phyloP scores from a whole-genome alignment of 106 monocot species.

The Dendrobium catenatum region DNA sequence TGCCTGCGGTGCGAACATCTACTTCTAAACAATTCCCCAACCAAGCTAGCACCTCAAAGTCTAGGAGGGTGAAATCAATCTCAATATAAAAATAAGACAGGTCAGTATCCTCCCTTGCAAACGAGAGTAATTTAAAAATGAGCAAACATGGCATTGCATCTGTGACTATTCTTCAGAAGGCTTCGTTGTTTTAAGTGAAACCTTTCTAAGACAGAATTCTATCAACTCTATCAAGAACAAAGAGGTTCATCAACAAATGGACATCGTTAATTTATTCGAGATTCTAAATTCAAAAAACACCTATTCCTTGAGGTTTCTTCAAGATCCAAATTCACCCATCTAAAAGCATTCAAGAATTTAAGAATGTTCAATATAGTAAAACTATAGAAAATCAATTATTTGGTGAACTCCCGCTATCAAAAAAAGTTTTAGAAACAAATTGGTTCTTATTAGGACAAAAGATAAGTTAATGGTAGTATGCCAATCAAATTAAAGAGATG shows the following conservation, averaged over 20 bases:
- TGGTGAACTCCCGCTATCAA: slow-evolving; percentile 1
- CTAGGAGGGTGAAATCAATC: neutral
- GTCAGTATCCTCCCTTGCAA: neutral
- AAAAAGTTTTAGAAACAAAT: slow-evolving; percentile 11
- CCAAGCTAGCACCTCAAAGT: too few species aligned
- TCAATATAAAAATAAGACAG: slow-evolving; percentile 7
- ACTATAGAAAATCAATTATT: slow-evolving; percentile 2
- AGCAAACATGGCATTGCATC: neutral
- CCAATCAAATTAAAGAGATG: slow-evolving; percentile 4
- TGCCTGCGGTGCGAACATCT: too few species aligned
- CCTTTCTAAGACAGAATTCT: slow-evolving; percentile 13
- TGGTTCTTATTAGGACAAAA: slow-evolving; percentile 14
- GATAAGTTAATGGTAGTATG: slow-evolving; percentile 1
- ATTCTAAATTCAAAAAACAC: slow-evolving; percentile 24
- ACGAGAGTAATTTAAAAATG: too few species aligned
- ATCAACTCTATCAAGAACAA: neutral
- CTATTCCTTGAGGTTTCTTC: slow-evolving; percentile 20
- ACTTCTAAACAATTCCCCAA: too few species aligned
- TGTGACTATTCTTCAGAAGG: slow-evolving; percentile 19
- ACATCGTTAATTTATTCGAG: slow-evolving; percentile 18
- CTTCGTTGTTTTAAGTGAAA: slow-evolving; percentile 23
- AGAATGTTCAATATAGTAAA: slow-evolving; percentile 1
- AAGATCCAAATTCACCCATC: slow-evolving; percentile 27
- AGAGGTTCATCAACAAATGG: slow-evolving; percentile 7
- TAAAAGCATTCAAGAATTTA: slow-evolving; percentile 14